Evolutionary conservation across 2,329 filamentous ascomycete species (phyloP), one percentile per base, ranked within the genome.

Genomic region (Amphichorda felina): DNA sequence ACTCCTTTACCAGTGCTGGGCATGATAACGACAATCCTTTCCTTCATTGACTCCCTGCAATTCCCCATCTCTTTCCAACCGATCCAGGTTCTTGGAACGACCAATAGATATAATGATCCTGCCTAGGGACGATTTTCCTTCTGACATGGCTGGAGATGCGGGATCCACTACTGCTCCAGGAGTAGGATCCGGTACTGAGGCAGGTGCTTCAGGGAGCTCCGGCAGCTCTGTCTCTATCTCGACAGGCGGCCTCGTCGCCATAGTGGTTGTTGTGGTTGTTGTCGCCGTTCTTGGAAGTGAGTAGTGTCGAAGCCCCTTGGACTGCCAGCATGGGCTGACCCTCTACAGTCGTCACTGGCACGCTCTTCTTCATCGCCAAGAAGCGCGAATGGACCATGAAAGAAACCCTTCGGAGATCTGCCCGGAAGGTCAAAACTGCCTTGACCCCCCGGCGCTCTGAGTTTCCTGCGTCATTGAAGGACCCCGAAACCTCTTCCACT

Each of bases 381-480:
- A 87, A 85, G 61, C 75, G 79, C 32, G 82, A 88, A 56, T 91
- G 85, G 85, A 82, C 78, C 44, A 65, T 91, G 45, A 74, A 78
- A 39, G 75, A 83, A 51, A 81, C 69, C 21, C 66, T 93, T 38
- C 72, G 79, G 37, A 74, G 72, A 43, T 87, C 82, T 2, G 75
- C 75, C 22, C 68, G 66, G 41, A 75, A 65, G 48, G 72, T 80
- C 19, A 72, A 70, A 30, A 70, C 66, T 4, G 75, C 68, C 5
- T 62, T 80, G 37, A 79, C 75, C n/a, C 75, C 75, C 5, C 61
- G 74, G 33, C 64, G 74, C 38, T 57, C 65, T 38, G 72, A 77
- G 45, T 79, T 79, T 40, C 75, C 75, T 3, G 66, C 57, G 32
- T 72, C 70, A 14, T 64, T 71, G 38, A 76, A 73, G 44, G 61